Percentiles rank a stretch among this genome's conserved stretches.
These are phyloP conservation scores for Aspergillus flavus DNA, from an alignment of 2,329 filamentous ascomycete genomes.

Conservation along the genomic window DNA sequence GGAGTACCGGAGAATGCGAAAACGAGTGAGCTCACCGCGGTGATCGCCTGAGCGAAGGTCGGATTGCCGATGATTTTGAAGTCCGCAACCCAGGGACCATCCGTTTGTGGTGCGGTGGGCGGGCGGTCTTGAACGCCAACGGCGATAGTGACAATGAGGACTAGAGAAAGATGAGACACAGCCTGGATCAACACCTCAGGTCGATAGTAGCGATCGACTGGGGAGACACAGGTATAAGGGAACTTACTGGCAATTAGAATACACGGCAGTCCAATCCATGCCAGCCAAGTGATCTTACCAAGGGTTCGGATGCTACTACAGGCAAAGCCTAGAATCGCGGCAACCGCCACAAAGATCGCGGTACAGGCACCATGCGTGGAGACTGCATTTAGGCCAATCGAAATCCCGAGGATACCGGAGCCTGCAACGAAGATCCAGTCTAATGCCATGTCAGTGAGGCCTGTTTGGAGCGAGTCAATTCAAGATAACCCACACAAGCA, in stretches of 20 bases:
- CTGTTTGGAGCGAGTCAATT: not conserved
- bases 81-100: conserved; percentile 28
- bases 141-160: conserved; percentile 28
- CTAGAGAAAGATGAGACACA: conserved; percentile 10
- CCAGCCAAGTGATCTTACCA: conserved; percentile 34
- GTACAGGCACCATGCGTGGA: conserved; percentile 38
- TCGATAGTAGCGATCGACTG: not conserved
- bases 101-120: conserved; percentile 28
- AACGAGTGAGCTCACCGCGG: conserved; percentile 25
- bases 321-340: conserved; percentile 21
- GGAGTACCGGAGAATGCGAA: conserved; percentile 25
- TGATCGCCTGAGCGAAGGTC: conserved; percentile 24
- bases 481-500: conserved; percentile 13
- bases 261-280: conserved; percentile 33
- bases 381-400: conserved; percentile 44
- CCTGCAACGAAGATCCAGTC: conserved; percentile 42
- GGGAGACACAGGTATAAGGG: not conserved
- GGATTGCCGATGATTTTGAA: conserved; percentile 26
- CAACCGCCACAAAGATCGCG: conserved; percentile 25
- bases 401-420: conserved; percentile 45
- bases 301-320: conserved; percentile 38
- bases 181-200: not conserved
- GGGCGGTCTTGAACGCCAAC: conserved; percentile 40
- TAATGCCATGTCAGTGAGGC: conserved; percentile 6
- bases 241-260: conserved; percentile 17